Conservation (phyloP, 495 filamentous ascomycete species). For the Oleoguttula mirabilis region DNA sequence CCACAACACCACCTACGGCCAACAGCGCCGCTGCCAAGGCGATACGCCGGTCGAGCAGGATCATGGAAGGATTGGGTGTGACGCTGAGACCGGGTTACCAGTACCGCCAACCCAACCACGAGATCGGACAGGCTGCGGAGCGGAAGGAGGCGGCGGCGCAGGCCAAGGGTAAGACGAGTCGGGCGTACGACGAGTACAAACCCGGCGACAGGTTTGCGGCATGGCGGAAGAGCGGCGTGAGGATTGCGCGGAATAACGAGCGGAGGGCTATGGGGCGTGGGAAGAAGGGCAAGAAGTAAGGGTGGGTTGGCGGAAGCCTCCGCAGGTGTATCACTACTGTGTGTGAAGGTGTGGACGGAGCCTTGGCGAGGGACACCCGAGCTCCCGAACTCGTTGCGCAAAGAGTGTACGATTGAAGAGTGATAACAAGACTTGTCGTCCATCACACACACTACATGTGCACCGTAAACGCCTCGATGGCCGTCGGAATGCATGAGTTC, state of each 20-base stretch:
- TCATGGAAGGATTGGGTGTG: slow-evolving; percentile 1
- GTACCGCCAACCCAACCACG: slow-evolving; percentile 74
- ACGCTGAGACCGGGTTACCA: slow-evolving; percentile 58
- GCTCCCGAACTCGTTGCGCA: too few species aligned
- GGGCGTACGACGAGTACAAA: slow-evolving; percentile 33
- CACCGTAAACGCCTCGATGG: too few species aligned
- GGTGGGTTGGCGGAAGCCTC: too few species aligned
- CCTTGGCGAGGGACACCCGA: too few species aligned
- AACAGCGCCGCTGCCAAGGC: not conserved
- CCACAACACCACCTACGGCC: not conserved
- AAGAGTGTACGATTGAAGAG: too few species aligned
- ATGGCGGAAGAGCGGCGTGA: slow-evolving; percentile 47
- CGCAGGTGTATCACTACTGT: too few species aligned
- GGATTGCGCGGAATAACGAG: slow-evolving; percentile 42
- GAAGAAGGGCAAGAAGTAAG: slow-evolving; percentile 29
- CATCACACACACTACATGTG: too few species aligned
- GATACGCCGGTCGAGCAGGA: not conserved
- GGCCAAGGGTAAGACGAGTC: slow-evolving; percentile 7
- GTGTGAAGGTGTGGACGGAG: too few species aligned
- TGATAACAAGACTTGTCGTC: too few species aligned
- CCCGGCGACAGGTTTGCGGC: slow-evolving; percentile 48
- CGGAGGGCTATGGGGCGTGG: slow-evolving; percentile 47
- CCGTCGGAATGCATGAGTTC: too few species aligned
- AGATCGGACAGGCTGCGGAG: slow-evolving; percentile 61
- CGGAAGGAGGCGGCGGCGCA: slow-evolving; percentile 21